Conservation (phyloP, 371 early-diverging fungal species). For the Mucor lusitanicus region DNA sequence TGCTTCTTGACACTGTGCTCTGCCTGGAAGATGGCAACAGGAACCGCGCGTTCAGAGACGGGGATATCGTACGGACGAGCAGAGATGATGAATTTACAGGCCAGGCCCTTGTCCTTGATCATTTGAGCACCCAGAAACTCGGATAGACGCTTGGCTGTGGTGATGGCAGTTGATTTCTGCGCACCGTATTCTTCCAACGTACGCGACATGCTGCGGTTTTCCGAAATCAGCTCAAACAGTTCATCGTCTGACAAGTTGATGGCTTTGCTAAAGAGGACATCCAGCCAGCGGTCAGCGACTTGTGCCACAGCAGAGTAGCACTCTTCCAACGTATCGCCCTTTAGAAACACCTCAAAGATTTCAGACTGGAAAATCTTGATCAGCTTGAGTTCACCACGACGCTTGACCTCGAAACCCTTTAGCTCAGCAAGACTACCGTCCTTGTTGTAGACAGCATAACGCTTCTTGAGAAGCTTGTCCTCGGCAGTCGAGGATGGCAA, state of each 20-base stretch:
- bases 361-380: conserved; percentile 98
- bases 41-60: conserved; percentile 97
- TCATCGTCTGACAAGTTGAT: conserved; percentile 86
- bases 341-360: conserved; percentile 91
- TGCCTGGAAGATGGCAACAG: conserved; percentile 94
- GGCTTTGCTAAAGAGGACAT: conserved; percentile 91
- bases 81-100: conserved; percentile 97
- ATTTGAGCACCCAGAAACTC: conserved; percentile 98
- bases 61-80: conserved; percentile 86
- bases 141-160: conserved; percentile 94
- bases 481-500: conserved; percentile 97
- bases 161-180: conserved; percentile 96
- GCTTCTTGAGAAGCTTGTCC: conserved; percentile 97
- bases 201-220: conserved; percentile 98
- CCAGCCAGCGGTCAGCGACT: conserved; percentile 96
- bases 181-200: conserved; percentile 90
- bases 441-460: conserved; percentile 98
- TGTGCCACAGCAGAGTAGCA: conserved; percentile 93
- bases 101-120: conserved; percentile 97
- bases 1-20: conserved; percentile 80
- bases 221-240: conserved; percentile 97
- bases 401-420: conserved; percentile 99
- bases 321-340: conserved; percentile 85
- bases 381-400: conserved; percentile 98
- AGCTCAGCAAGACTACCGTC: conserved; percentile 97